These are phyloP conservation scores for Scytalidium lignicola DNA, from an alignment of 2,329 filamentous ascomycete species.

Conservation along the genomic window DNA sequence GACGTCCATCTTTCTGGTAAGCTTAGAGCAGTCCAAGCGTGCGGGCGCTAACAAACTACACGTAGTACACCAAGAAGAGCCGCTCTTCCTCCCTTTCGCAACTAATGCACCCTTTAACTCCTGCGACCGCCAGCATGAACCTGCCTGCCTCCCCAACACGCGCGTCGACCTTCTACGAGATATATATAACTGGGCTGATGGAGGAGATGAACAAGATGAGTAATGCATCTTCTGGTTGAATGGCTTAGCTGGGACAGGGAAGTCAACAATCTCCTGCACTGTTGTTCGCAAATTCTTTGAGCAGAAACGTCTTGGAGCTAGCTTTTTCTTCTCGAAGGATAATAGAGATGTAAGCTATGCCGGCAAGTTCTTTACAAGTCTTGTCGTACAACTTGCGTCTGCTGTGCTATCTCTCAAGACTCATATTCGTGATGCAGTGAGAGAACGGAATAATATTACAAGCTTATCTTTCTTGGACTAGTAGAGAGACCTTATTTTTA, in stretches of 20 bases:
- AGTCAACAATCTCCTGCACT: neutral
- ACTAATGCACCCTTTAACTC: slow-evolving; percentile 4
- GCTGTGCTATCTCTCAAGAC: neutral
- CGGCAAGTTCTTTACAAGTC: slow-evolving; percentile 27
- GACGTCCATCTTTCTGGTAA: slow-evolving; percentile 9
- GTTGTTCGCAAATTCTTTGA: slow-evolving; percentile 13
- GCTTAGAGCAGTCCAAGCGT: neutral
- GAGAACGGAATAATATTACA: neutral
- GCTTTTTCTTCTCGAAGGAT: slow-evolving; percentile 26
- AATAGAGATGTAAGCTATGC: slow-evolving; percentile 22
- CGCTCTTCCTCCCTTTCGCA: neutral
- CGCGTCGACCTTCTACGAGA: slow-evolving; percentile 5
- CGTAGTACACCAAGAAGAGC: no score
- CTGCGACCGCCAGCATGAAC: slow-evolving; percentile 2
- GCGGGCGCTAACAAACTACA: neutral
- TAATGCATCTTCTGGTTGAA: slow-evolving; percentile 26
- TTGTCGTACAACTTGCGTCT: slow-evolving; percentile 19
- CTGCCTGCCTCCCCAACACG: slow-evolving; percentile 2
- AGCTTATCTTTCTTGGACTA: slow-evolving; percentile 32
- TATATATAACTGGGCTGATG: slow-evolving; percentile 1
- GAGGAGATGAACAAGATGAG: no score
- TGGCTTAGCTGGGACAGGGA: slow-evolving; percentile 21
- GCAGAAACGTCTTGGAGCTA: slow-evolving; percentile 13
- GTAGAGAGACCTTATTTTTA: slow-evolving; percentile 36
- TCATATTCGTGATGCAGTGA: neutral